phyloP scores from a whole-genome alignment of 2,329 filamentous ascomycete genomes.

The Aaosphaeria arxii region DNA sequence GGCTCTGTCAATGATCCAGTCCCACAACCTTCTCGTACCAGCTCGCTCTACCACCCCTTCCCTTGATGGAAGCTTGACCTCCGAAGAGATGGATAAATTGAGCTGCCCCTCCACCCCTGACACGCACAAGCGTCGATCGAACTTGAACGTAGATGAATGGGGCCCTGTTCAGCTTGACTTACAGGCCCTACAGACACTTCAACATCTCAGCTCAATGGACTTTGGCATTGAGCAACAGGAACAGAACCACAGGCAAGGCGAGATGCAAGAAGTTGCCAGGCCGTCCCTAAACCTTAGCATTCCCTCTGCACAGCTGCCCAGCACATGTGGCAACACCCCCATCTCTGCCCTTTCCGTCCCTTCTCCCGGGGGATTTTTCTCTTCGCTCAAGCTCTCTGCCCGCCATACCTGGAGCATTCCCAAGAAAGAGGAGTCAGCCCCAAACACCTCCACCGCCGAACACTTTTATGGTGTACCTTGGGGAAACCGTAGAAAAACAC shows the following conservation, averaged over 20 bases:
- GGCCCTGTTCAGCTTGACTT: slow-evolving; percentile 63
- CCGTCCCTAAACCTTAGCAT: slow-evolving; percentile 44
- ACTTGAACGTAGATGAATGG: slow-evolving; percentile 65
- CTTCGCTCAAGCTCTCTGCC: slow-evolving; percentile 71
- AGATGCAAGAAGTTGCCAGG: slow-evolving; percentile 59
- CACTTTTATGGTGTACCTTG: slow-evolving; percentile 87
- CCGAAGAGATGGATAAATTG: slow-evolving; percentile 79
- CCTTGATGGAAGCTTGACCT: slow-evolving; percentile 81
- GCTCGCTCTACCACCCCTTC: slow-evolving; percentile 80
- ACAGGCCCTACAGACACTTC: slow-evolving; percentile 75
- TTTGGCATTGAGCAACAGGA: neutral
- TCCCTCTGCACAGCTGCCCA: slow-evolving; percentile 23
- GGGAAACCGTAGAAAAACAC: slow-evolving; percentile 39
- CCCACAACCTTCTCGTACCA: slow-evolving; percentile 60
- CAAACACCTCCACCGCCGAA: slow-evolving; percentile 87
- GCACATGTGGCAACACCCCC: slow-evolving; percentile 48
- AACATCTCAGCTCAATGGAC: slow-evolving; percentile 56
- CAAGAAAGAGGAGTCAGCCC: slow-evolving; percentile 47
- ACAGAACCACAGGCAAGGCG: slow-evolving; percentile 24
- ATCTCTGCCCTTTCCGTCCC: slow-evolving; percentile 84
- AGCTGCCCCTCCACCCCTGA: slow-evolving; percentile 85
- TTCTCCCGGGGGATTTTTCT: slow-evolving; percentile 89
- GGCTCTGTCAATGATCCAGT: slow-evolving; percentile 67
- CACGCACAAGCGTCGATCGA: slow-evolving; percentile 43
- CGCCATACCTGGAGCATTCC: slow-evolving; percentile 77